These are phyloP conservation scores for Strobilomyces confusus DNA, from an alignment of 768 basidiomycete species.

Conservation along the genomic window DNA sequence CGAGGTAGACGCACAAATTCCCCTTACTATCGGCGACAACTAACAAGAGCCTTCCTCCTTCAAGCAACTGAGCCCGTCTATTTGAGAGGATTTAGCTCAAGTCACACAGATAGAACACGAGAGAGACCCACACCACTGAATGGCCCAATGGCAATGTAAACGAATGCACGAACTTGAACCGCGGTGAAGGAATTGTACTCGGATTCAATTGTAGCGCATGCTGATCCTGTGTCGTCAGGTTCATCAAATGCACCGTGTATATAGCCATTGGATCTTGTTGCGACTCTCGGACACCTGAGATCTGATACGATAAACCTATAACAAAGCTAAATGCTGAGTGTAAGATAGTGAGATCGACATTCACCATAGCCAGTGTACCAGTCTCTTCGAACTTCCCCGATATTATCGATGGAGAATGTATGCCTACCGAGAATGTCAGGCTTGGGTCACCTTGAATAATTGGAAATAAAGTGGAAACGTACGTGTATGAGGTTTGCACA, in stretches of 20 bases:
- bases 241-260: slow-evolving; percentile 26
- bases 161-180: slow-evolving; percentile 10
- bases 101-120: not conserved
- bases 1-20: slow-evolving; percentile 38
- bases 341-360: not conserved
- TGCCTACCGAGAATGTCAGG: slow-evolving; percentile 4
- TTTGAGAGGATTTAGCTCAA: not conserved
- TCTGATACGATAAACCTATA: not conserved
- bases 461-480: not conserved
- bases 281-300: slow-evolving; percentile 5
- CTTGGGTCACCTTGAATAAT: not conserved
- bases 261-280: slow-evolving; percentile 14
- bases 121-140: slow-evolving; percentile 14
- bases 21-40: slow-evolving; percentile 36
- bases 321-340: not conserved
- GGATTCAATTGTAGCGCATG: slow-evolving; percentile 26
- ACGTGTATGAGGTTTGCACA: not conserved
- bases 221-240: slow-evolving; percentile 26
- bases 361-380: not conserved
- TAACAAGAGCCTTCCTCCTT: slow-evolving; percentile 39
- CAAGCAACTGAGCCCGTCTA: slow-evolving; percentile 41
- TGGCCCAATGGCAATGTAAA: slow-evolving; percentile 21
- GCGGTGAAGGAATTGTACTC: slow-evolving; percentile 20
- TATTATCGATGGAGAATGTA: slow-evolving; percentile 3
- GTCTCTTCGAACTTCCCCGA: not conserved